phyloP scores from a whole-genome alignment of 306 rosid species.

The Parietaria judaica region DNA sequence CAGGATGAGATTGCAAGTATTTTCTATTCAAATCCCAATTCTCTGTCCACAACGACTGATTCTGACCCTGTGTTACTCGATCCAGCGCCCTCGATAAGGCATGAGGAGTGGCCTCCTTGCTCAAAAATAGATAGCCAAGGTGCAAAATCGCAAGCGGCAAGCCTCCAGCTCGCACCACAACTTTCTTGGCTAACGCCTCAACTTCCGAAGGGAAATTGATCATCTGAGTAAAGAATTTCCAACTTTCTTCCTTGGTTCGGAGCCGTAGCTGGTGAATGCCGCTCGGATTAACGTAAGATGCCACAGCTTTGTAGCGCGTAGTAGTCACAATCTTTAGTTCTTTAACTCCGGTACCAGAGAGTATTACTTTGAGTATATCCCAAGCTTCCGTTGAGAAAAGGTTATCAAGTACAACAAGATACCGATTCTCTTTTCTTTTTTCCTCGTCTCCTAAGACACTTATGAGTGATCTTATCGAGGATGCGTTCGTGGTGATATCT shows the following conservation, averaged over 20 bases:
- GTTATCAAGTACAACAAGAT: constrained; percentile 8
- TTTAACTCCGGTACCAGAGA: background rate
- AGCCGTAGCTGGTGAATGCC: background rate
- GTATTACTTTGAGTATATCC: background rate
- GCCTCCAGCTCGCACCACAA: background rate
- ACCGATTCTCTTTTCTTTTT: constrained; percentile 8
- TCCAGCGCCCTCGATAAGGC: constrained; percentile 1
- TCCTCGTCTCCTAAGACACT: constrained; percentile 14
- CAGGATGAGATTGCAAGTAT: background rate
- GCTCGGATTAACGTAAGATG: background rate
- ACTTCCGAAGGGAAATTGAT: background rate
- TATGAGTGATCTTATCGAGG: background rate
- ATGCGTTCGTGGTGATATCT: background rate
- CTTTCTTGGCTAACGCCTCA: background rate
- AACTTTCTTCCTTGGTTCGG: constrained; percentile 14
- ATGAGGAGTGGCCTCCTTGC: background rate
- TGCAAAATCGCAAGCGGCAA: background rate
- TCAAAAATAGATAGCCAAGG: constrained; percentile 5
- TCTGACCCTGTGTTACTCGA: background rate
- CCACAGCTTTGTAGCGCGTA: background rate
- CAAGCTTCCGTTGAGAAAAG: background rate
- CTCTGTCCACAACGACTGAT: constrained; percentile 4
- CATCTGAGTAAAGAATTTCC: constrained; percentile 13
- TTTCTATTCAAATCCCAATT: background rate
- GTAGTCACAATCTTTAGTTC: constrained; percentile 10